These are phyloP conservation scores for Teratosphaeria nubilosa DNA, from an alignment of 2,329 filamentous ascomycete genomes.

Conservation along the genomic window DNA sequence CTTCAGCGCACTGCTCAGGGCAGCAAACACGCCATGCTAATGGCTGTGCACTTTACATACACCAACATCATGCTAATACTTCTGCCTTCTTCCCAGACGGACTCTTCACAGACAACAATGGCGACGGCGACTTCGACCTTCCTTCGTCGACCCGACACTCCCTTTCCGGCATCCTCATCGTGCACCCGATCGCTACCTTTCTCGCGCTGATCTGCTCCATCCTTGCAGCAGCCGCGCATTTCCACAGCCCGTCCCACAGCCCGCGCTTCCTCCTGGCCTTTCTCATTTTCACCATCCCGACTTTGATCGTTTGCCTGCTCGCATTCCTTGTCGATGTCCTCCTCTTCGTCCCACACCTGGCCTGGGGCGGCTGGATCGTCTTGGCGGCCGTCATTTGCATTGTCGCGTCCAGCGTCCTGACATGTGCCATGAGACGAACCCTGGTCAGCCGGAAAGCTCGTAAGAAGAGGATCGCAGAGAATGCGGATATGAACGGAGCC, in stretches of 20 bases:
- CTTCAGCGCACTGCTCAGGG: not conserved
- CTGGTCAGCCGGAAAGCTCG: conserved; percentile 86
- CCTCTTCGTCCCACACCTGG: conserved; percentile 85
- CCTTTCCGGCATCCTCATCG: conserved; percentile 80
- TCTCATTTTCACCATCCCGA: conserved; percentile 77
- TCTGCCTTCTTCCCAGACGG: conserved; percentile 28
- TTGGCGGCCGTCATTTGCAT: conserved; percentile 81
- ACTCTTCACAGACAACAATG: conserved; percentile 31
- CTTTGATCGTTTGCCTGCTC: conserved; percentile 70
- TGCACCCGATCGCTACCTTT: conserved; percentile 83
- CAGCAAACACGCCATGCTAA: not conserved
- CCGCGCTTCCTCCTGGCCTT: conserved; percentile 75
- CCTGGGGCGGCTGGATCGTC: conserved; percentile 91
- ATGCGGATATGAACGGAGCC: conserved; percentile 93
- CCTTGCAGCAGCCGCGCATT: conserved; percentile 70
- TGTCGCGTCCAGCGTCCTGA: conserved; percentile 69
- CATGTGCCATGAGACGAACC: conserved; percentile 89
- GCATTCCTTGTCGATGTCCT: conserved; percentile 90
- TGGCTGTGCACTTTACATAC: not conserved
- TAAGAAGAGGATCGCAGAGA: conserved; percentile 82
- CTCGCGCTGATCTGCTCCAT: conserved; percentile 76
- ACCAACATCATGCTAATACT: not conserved
- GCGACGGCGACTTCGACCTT: conserved; percentile 46
- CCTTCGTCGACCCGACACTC: conserved; percentile 55
- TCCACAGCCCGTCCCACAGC: conserved; percentile 82